Base-by-base conservation (phyloP, 1,139 yeast species). In the Zhuliangozyma parablackwelliae region DNA sequence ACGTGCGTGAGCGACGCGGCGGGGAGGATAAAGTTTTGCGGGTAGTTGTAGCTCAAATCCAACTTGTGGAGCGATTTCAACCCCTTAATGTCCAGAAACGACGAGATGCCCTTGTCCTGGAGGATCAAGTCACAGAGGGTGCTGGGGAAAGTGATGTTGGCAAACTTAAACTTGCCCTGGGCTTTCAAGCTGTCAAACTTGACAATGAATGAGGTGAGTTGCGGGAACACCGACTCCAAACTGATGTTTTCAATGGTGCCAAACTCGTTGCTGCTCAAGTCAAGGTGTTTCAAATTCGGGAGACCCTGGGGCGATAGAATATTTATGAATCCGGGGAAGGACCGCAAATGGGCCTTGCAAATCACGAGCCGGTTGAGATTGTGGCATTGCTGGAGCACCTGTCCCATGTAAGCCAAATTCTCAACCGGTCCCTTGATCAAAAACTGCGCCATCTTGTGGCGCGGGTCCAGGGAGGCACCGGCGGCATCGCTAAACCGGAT, bases 31-130 rank as follows among this genome's bases (percentile, higher is more conserved):
- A 38, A 40, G 29, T 34, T 29, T 13, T n/a, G 29, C 10, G 42
- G 39, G 28, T 42, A 30, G 31, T 44, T 44, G 30, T 43, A 43
- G 3, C 45, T 39, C 21, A 44, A 31, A 26, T 41, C 43, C 24
- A 42, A 32, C 24, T 26, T 30, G 16, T 26, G 26, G 24, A 38
- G 34, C 7, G 24, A 25, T 10, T 21, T 13, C 28, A 37, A 28
- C 10, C 39, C 35, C n/a, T 26, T 5, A 8, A 35, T 35, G 16
- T 33, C 21, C 23, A 28, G 29, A 25, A 43, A 37, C 6, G 23
- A 26, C 9, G 30, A 23, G 10, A 41, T 33, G n/a, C 43, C 37
- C 23, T 41, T 44, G 13, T 37, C 38, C 20, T 43, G 38, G 21
- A 44, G 21, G 9, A 32, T 37, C 21, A 36, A 37, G 7, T 30